These are phyloP conservation scores for Teratosphaeria gauchensis DNA, from an alignment of 2,329 filamentous ascomycete species.

Conservation along the genomic window DNA sequence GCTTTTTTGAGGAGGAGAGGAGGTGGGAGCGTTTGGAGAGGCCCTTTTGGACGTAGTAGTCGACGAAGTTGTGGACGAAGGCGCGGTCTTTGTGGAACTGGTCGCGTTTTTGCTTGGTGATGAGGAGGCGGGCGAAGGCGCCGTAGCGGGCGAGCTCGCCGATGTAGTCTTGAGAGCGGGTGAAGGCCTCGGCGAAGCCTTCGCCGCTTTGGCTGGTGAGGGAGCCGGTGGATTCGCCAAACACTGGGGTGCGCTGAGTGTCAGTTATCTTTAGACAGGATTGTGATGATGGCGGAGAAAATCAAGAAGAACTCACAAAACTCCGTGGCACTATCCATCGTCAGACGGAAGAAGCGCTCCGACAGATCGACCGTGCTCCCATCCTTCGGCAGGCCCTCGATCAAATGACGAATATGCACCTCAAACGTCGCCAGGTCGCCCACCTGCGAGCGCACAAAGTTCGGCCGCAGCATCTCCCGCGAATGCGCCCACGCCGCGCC, in stretches of 20 bases:
- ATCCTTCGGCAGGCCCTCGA: constrained; percentile 48
- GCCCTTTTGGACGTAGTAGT: constrained; percentile 37
- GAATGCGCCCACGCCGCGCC: constrained; percentile 29
- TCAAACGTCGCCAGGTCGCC: constrained; percentile 50
- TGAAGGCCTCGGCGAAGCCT: constrained; percentile 27
- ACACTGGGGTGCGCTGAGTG: constrained; percentile 30
- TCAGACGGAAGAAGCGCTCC: constrained; percentile 54
- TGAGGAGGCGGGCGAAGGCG: constrained; percentile 10
- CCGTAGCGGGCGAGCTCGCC: constrained; percentile 18
- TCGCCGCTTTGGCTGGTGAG: constrained; percentile 15
- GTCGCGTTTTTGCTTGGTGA: constrained; percentile 14
- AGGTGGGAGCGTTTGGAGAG: constrained; percentile 25
- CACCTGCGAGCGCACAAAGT: constrained; percentile 44
- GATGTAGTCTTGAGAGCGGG: constrained; percentile 20
- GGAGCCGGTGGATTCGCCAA: constrained; percentile 41
- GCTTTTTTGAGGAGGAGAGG: constrained; percentile 6
- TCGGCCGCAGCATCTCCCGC: constrained; percentile 42
- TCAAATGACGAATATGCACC: constrained; percentile 47
- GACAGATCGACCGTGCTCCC: constrained; percentile 48
- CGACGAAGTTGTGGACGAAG: constrained; percentile 38
- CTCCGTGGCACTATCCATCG: constrained; percentile 57
- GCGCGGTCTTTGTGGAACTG: constrained; percentile 32
- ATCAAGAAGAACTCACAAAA: constrained; percentile 30
- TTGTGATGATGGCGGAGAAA: not conserved
- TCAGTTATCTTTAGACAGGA: not conserved